A percentile compares a stretch with the other conserved stretches of the same genome.
These are phyloP conservation scores for Suhomyces taliae DNA, from an alignment of 1,139 yeast species.

Conservation along the genomic window DNA sequence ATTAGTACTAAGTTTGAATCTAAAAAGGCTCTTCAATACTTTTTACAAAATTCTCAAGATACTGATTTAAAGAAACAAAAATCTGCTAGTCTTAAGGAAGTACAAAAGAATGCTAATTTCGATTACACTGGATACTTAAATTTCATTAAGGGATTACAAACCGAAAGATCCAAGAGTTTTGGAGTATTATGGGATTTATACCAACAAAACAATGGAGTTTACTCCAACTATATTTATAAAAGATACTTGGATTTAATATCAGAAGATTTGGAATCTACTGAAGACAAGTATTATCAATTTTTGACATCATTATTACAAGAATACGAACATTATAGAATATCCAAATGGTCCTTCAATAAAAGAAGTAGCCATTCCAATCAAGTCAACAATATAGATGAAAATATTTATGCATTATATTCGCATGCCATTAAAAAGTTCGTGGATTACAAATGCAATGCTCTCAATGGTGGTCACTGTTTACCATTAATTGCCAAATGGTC, in stretches of 20 bases:
- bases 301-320: constrained; percentile 24
- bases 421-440: constrained; percentile 29
- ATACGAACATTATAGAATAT: constrained; percentile 21
- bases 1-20: constrained; percentile 23
- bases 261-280: constrained; percentile 20
- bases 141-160: constrained; percentile 26
- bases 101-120: constrained; percentile 36
- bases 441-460: constrained; percentile 29
- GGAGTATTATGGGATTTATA: constrained; percentile 37
- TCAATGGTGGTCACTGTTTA: constrained; percentile 30
- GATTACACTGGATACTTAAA: constrained; percentile 41
- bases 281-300: constrained; percentile 23
- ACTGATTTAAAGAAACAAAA: constrained; percentile 1
- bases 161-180: constrained; percentile 29
- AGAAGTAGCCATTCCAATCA: constrained; percentile 7
- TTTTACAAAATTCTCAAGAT: constrained; percentile 20
- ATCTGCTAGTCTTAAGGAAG: constrained; percentile 24
- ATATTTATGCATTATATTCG: constrained; percentile 25
- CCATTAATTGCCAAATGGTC: constrained; percentile 42
- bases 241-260: constrained; percentile 23
- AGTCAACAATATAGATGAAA: constrained; percentile 18
- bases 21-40: constrained; percentile 28
- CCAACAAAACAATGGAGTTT: constrained; percentile 23
- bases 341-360: constrained; percentile 30
- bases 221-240: constrained; percentile 27